A percentile compares a stretch with the other conserved stretches of the same genome.
These are phyloP conservation scores for Orbilia brochopaga DNA, from an alignment of 2,329 filamentous ascomycete genomes.

Conservation along the genomic window DNA sequence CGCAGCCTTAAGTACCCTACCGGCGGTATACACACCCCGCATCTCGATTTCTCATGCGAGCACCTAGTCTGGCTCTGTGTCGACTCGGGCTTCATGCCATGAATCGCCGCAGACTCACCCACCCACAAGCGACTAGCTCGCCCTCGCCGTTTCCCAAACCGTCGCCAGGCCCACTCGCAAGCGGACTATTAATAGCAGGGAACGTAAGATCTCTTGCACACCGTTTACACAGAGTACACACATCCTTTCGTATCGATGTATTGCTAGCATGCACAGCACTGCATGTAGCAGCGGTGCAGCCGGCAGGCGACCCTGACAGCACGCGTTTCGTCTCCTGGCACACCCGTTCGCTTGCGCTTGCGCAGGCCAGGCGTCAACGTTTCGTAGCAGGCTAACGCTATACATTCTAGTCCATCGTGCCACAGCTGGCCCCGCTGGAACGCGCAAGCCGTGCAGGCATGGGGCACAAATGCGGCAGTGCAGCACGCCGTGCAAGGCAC, in stretches of 20 bases:
- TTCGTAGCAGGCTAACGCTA: constrained; percentile 1
- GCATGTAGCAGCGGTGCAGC: background rate
- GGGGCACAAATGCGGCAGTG: background rate
- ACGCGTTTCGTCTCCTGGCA: constrained; percentile 38
- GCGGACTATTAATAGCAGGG: constrained; percentile 45
- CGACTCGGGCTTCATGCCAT: background rate
- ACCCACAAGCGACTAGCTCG: background rate
- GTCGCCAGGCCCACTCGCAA: background rate
- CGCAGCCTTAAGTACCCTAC: background rate
- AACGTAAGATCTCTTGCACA: background rate
- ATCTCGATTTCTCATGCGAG: background rate
- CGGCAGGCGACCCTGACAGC: constrained; percentile 10
- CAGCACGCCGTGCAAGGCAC: too few species aligned
- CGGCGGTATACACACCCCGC: background rate
- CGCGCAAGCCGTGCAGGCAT: background rate
- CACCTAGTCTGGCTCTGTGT: background rate
- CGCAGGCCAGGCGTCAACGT: constrained; percentile 16
- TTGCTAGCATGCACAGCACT: background rate
- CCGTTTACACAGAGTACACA: background rate
- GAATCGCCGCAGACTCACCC: background rate
- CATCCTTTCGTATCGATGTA: too few species aligned
- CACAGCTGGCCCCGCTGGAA: background rate
- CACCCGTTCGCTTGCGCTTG: constrained; percentile 45
- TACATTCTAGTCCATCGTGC: background rate
- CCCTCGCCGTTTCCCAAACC: constrained; percentile 2